Evolutionary conservation across 495 filamentous ascomycete genomes (phyloP).

Genomic region (Podospora appendiculata): DNA sequence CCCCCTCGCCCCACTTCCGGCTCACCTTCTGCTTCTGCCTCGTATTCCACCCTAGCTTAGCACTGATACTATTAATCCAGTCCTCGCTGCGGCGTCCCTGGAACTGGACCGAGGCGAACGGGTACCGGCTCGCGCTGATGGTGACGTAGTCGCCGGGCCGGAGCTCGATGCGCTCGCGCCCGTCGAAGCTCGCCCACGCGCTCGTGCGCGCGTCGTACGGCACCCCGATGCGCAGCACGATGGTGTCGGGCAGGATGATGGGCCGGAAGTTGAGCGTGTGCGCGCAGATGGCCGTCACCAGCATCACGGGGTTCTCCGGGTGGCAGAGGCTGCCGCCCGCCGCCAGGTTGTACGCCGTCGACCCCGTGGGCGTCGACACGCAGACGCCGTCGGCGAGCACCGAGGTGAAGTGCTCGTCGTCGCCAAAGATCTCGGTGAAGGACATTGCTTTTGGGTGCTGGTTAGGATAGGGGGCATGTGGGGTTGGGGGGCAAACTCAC

Average conservation of each 20-base stretch:
- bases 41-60: conserved; percentile 92
- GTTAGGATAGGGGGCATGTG: not conserved
- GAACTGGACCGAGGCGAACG: conserved; percentile 83
- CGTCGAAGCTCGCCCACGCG: conserved; percentile 97
- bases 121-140: conserved; percentile 84
- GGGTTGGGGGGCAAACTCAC: conserved; percentile 34
- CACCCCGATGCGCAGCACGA: conserved; percentile 84
- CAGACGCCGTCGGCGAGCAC: conserved; percentile 83
- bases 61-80: conserved; percentile 86
- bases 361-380: conserved; percentile 86
- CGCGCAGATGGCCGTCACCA: conserved; percentile 90
- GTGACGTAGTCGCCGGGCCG: conserved; percentile 91
- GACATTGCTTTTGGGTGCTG: conserved; percentile 65
- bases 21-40: conserved; percentile 60
- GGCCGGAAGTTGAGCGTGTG: conserved; percentile 94
- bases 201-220: conserved; percentile 84
- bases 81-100: conserved; percentile 70
- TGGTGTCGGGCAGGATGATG: conserved; percentile 90
- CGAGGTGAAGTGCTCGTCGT: conserved; percentile 89
- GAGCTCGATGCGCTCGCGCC: conserved; percentile 81
- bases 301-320: conserved; percentile 93
- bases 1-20: not conserved
- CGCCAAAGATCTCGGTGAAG: conserved; percentile 83
- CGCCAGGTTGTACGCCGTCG: conserved; percentile 94
- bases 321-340: conserved; percentile 93